Conservation (phyloP, 2,329 filamentous ascomycete species). For the Akanthomyces dipterigenus region DNA sequence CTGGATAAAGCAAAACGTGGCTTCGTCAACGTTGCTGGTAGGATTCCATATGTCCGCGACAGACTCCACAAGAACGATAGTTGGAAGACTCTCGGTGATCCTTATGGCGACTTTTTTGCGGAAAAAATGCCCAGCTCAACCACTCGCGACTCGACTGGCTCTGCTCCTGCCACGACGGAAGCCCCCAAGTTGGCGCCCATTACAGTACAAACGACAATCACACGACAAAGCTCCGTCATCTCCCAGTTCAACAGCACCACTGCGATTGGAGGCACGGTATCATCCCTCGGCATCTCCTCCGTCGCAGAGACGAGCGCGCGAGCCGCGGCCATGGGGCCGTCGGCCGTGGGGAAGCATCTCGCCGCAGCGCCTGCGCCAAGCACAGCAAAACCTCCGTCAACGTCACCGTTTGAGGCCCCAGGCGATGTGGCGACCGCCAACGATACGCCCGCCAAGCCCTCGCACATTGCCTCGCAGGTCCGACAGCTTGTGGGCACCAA, state of each 20-base stretch:
- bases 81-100: constrained; percentile 4
- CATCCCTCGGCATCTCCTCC: not conserved
- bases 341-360: not conserved
- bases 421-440: not conserved
- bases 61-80: not conserved
- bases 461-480: not conserved
- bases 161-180: not conserved
- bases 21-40: not conserved
- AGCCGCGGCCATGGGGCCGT: not conserved
- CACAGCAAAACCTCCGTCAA: not conserved
- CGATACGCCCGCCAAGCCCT: not conserved
- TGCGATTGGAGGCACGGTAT: not conserved
- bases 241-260: not conserved
- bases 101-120: not conserved
- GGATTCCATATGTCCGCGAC: constrained; percentile 2
- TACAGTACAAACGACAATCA: not conserved
- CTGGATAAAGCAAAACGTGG: not conserved
- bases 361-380: not conserved
- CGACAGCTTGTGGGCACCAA: not conserved
- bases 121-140: not conserved
- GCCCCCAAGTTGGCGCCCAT: not conserved
- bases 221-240: not conserved
- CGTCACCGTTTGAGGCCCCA: not conserved
- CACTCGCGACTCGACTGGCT: too few species aligned
- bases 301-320: not conserved